Percentiles rank a stretch among this genome's conserved stretches.
These are phyloP conservation scores for Diaporthe helianthi DNA, from an alignment of 2,329 filamentous ascomycete species.

Conservation along the genomic window DNA sequence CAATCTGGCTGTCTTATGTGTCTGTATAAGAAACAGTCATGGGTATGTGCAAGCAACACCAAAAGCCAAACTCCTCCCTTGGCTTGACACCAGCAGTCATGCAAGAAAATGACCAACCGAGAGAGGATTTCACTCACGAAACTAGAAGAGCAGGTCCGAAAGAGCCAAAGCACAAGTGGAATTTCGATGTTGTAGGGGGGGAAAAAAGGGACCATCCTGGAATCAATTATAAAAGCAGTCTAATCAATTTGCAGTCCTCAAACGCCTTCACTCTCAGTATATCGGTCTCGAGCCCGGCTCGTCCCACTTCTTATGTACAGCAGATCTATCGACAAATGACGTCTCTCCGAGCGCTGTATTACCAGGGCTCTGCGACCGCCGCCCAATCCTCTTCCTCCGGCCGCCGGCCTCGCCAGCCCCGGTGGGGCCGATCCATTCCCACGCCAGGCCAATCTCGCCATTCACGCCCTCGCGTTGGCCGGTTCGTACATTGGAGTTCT, in stretches of 20 bases:
- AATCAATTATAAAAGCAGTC: constrained; percentile 36
- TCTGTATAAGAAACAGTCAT: background rate
- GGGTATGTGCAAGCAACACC: constrained; percentile 16
- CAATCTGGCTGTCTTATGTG: constrained; percentile 13
- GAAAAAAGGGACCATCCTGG: constrained; percentile 40
- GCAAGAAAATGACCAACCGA: background rate
- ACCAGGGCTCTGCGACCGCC: constrained; percentile 55
- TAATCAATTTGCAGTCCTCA: background rate
- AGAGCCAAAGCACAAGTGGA: background rate
- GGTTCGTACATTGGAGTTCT: constrained; percentile 89
- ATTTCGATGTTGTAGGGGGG: background rate
- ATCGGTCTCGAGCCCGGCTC: constrained; percentile 45
- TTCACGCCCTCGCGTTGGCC: constrained; percentile 71
- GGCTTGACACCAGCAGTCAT: background rate
- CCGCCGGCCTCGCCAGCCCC: constrained; percentile 44
- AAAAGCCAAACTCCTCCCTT: background rate
- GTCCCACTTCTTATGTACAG: constrained; percentile 48
- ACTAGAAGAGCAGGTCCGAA: background rate
- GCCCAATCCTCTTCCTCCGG: constrained; percentile 58
- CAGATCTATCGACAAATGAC: constrained; percentile 41
- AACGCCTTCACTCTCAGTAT: constrained; percentile 40
- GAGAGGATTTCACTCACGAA: background rate
- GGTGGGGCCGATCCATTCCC: constrained; percentile 73
- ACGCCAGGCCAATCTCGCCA: constrained; percentile 70
- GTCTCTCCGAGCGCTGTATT: constrained; percentile 40